Conservation (phyloP, 2,329 filamentous ascomycete genomes). For the Hypoxylon sp. region DNA sequence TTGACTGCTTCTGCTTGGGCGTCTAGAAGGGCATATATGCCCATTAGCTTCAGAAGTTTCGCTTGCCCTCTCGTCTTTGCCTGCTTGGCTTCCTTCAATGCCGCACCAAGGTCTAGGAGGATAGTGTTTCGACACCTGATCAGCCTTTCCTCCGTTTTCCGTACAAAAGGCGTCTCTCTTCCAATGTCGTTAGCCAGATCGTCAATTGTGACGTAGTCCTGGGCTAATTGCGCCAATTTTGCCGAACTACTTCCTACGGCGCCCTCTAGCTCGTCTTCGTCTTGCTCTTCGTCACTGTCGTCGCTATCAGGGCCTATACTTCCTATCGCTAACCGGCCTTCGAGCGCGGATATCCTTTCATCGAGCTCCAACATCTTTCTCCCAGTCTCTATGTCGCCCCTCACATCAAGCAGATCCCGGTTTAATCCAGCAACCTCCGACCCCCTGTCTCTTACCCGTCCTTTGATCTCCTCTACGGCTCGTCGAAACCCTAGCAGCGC, state of each 20-base stretch:
- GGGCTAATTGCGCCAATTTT: constrained; percentile 63
- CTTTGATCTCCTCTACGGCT: constrained; percentile 82
- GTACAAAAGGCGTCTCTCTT: constrained; percentile 64
- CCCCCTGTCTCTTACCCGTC: constrained; percentile 73
- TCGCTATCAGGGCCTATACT: constrained; percentile 52
- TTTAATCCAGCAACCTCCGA: constrained; percentile 74
- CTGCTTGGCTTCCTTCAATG: constrained; percentile 60
- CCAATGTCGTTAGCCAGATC: constrained; percentile 62
- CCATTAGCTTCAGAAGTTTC: constrained; percentile 66
- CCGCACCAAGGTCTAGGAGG: constrained; percentile 68
- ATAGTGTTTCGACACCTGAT: constrained; percentile 69
- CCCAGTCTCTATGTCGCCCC: constrained; percentile 72
- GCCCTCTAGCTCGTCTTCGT: constrained; percentile 51
- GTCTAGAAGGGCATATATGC: constrained; percentile 67
- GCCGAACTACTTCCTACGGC: constrained; percentile 63
- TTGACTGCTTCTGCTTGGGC: constrained; percentile 68
- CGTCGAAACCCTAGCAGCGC: constrained; percentile 87
- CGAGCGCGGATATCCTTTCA: constrained; percentile 73
- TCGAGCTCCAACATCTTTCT: constrained; percentile 77
- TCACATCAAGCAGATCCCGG: constrained; percentile 75
- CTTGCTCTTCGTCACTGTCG: constrained; percentile 59
- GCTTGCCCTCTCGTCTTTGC: constrained; percentile 61
- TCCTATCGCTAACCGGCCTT: constrained; percentile 72
- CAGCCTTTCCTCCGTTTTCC: constrained; percentile 67
- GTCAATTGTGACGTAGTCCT: constrained; percentile 62